phyloP scores from a whole-genome alignment of 2,329 filamentous ascomycete genomes.

The Aureobasidium sp. region DNA sequence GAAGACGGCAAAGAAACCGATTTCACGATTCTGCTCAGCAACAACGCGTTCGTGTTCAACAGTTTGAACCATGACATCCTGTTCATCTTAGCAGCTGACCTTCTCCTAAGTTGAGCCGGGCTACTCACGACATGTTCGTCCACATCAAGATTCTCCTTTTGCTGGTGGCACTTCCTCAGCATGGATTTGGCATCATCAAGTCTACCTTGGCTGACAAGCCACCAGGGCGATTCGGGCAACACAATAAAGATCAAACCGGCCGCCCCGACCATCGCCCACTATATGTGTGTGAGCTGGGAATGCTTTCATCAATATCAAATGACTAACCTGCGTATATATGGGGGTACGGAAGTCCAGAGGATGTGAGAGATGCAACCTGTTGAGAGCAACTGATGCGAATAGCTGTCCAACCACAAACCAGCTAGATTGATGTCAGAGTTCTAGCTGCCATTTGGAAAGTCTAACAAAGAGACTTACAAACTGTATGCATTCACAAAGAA shows the following conservation, averaged over 20 bases:
- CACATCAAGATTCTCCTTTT: constrained; percentile 29
- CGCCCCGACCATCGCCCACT: constrained; percentile 41
- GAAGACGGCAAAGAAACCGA: constrained; percentile 31
- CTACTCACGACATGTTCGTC: constrained; percentile 29
- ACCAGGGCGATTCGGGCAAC: constrained; percentile 38
- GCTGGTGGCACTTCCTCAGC: constrained; percentile 26
- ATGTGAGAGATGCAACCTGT: constrained; percentile 25
- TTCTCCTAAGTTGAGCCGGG: no score
- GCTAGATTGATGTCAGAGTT: constrained; percentile 16
- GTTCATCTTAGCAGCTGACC: neutral
- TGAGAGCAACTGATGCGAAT: constrained; percentile 37
- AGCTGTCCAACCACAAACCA: constrained; percentile 42
- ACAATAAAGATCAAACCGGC: constrained; percentile 36
- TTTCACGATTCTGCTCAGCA: constrained; percentile 25
- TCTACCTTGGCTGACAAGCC: constrained; percentile 18
- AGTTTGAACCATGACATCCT: constrained; percentile 33
- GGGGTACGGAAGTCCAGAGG: constrained; percentile 34
- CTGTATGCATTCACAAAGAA: constrained; percentile 36
- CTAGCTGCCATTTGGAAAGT: neutral
- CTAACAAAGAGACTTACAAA: constrained; percentile 28
- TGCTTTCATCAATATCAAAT: neutral
- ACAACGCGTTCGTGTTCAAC: constrained; percentile 29
- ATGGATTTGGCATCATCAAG: constrained; percentile 26
- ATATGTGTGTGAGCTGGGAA: neutral
- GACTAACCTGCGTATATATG: constrained; percentile 38